Evolutionary conservation across 805 yeast species (phyloP), one percentile per base, ranked within the genome.

Genomic region (Sungouiozyma intestinalis): DNA sequence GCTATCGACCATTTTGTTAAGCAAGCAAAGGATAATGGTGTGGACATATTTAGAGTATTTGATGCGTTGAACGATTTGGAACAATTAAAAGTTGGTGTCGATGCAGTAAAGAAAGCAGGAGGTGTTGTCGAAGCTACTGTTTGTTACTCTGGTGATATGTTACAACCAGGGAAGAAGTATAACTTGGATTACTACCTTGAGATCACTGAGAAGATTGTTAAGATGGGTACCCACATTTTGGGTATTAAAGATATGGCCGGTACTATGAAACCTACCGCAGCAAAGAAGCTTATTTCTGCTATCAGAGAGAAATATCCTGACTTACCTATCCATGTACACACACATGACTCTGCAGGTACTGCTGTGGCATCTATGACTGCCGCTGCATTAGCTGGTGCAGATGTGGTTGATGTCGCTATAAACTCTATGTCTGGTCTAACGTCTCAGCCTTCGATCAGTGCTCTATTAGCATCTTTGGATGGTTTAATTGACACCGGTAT

Each of bases 191-290:
- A 92, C 72, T 92, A 92, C 69, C 60, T 92, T 59, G 71, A 72
- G 16, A 77, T 90, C 44, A 87, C 85, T 47, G 94, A 81, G 51
- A 70, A 81, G 57, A 79, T 92, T 58, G 96, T 92, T 45, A 71
- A 68, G 47, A 79, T 88, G 85, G 99, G 99, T 56, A 90, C 97
- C 40, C 98, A 92, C 66, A 75, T 92, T 57, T 73, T 92, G 54
- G 98, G 97, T 69, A 92, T 92, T 63, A 92, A 92, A 69, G 99
- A 92, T 70, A 92, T 92, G 99, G 99, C 99, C 45, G 99, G 99
- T 72, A 90, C 97, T 50, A 66, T 92, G 71, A 88, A 90, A 67
- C 98, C 99, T 47, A 71, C 77, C 46, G 98, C 98, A 47, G 98
- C 98, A 36, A 77, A 73, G 39, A 52, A 80, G 42, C 77, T 92